Conservation (phyloP, 148 eudicot genomes). For the Heliosperma pusillum region DNA sequence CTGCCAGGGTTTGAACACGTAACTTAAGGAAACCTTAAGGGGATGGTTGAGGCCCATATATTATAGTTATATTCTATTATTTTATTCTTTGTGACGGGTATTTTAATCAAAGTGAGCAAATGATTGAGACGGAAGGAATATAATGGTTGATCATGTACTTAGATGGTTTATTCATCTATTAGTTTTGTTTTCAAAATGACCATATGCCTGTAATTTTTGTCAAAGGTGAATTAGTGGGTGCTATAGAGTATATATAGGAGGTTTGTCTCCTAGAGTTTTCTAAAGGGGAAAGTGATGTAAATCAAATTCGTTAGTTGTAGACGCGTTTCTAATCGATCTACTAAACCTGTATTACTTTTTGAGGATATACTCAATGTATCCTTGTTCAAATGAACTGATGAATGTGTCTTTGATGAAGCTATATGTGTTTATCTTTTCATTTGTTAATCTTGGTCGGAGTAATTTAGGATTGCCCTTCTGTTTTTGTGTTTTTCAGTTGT, state of each 20-base stretch:
- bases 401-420: background rate
- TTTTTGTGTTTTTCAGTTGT: conserved; percentile 30
- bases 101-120: too few relatives aligned
- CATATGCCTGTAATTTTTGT: background rate
- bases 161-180: background rate
- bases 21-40: too few relatives aligned
- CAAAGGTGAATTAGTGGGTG: background rate
- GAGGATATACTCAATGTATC: background rate
- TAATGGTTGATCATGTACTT: background rate
- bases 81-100: too few relatives aligned
- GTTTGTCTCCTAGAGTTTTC: too few relatives aligned
- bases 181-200: conserved; percentile 6
- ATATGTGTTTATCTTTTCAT: background rate
- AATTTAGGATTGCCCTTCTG: background rate
- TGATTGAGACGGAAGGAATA: too few relatives aligned
- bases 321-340: too few relatives aligned
- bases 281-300: too few relatives aligned
- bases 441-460: background rate
- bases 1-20: too few relatives aligned
- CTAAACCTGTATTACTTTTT: background rate
- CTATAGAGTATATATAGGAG: too few relatives aligned
- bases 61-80: too few relatives aligned
- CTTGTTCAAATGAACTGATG: background rate
- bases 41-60: too few relatives aligned
- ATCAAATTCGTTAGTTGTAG: too few relatives aligned